Evolutionary conservation across 2,329 filamentous ascomycete genomes (phyloP), one percentile per base, ranked within the genome.

Genomic region (Fusarium bactridioides): DNA sequence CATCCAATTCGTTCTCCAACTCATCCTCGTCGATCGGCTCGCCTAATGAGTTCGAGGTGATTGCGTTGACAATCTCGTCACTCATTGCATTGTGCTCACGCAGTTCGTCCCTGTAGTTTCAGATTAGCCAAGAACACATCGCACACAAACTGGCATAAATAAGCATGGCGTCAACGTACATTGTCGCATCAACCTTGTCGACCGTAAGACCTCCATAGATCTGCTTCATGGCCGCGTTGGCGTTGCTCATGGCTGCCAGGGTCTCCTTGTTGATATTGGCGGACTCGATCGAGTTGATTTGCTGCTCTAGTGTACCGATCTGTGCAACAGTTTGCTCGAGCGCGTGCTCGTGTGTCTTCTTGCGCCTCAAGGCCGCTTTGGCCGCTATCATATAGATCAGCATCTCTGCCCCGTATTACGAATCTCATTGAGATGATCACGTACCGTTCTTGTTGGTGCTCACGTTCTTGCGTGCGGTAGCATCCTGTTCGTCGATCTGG

Each of bases 241-340:
- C 95, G 80, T 92, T 92, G 89, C 97, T 92, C 94, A 99, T 98
- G 12, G 95, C 95, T 75, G 92, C 89, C 73, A 98, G 87, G 18
- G 96, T 99, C 86, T 98, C 95, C 84, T 95, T 92, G 87, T 99
- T 99, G 86, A 99, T 98, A 82, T 98, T 99, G 70, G 96, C 96
- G 53, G 95, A 94, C 84, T 99, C 96, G 85, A 99, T 98, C 67
- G 93, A 92, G 82, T 96, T 96, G 80, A 98, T 97, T 82, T 99
- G 94, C 80, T 95, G 93, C 82, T 99, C 96, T 48, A 99, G 87
- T 27, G 96, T 97, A 77, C 91, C 90, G 79, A 98, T 97, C 84
- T 98, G 95, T 37, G 92, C 90, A 67, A 90, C 88, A 4, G 95
- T 98, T 84, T 98, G 95, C 75, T 97, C 94, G 66, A 98, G 89